These are phyloP conservation scores for Leccinellum albellum DNA, from an alignment of 768 basidiomycete species.

Conservation along the genomic window DNA sequence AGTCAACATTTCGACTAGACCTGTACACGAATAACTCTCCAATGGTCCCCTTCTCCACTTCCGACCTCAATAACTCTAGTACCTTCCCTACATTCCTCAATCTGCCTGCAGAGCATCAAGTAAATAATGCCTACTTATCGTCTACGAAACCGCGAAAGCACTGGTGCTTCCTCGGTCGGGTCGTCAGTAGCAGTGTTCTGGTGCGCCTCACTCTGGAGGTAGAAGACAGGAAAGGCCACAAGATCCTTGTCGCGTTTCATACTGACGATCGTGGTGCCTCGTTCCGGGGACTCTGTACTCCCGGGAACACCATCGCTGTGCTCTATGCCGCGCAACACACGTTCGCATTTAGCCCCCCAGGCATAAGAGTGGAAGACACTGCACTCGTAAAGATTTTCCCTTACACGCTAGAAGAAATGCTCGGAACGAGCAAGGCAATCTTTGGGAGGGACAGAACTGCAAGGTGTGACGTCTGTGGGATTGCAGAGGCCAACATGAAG, in stretches of 20 bases:
- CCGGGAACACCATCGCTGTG: constrained; percentile 30
- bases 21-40: constrained; percentile 4
- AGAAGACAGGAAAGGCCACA: constrained; percentile 26
- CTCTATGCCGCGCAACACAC: constrained; percentile 29
- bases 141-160: constrained; percentile 26
- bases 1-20: neutral
- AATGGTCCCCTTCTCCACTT: constrained; percentile 19
- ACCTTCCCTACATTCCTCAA: constrained; percentile 24
- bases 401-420: constrained; percentile 24
- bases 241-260: constrained; percentile 28
- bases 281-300: constrained; percentile 18
- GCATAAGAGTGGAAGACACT: constrained; percentile 26
- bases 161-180: constrained; percentile 30
- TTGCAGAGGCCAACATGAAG: constrained; percentile 14
- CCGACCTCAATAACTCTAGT: constrained; percentile 23
- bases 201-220: constrained; percentile 29
- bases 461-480: constrained; percentile 24
- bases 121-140: constrained; percentile 17
- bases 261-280: constrained; percentile 28
- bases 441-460: constrained; percentile 17
- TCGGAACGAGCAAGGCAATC: constrained; percentile 20
- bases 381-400: constrained; percentile 26
- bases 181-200: constrained; percentile 21
- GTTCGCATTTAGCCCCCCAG: constrained; percentile 30
- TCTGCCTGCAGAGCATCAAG: constrained; percentile 23